Conservation (phyloP, 1,284 basidiomycete species). For the Volvariella volvacea region DNA sequence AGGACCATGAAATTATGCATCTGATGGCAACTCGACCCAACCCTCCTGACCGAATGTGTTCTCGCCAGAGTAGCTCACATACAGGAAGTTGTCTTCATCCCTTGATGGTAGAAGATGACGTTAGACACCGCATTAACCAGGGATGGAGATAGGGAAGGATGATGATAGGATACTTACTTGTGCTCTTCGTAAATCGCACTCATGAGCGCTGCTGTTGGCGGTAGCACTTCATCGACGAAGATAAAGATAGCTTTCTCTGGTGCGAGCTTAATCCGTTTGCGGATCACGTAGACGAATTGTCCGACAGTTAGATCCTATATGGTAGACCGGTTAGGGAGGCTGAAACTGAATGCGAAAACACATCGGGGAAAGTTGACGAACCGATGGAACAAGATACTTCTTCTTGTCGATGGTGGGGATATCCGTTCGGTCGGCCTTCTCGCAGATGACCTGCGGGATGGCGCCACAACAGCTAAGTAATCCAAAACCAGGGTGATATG, state of each 20-base stretch:
- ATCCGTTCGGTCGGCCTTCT: constrained; percentile 98
- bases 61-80: constrained; percentile 95
- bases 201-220: constrained; percentile 98
- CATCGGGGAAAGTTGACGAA: constrained; percentile 27
- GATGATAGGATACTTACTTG: constrained; percentile 63
- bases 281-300: constrained; percentile 99
- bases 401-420: constrained; percentile 99
- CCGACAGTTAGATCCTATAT: constrained; percentile 92
- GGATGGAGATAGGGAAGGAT: constrained; percentile 5
- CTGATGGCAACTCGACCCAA: constrained; percentile 41
- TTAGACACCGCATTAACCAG: constrained; percentile 18
- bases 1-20: constrained; percentile 26
- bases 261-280: constrained; percentile 99
- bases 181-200: constrained; percentile 99
- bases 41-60: constrained; percentile 79
- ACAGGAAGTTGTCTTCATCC: constrained; percentile 95
- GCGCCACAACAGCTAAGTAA: constrained; percentile 12
- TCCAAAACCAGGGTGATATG: constrained; percentile 6
- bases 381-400: constrained; percentile 98
- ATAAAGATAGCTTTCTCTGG: constrained; percentile 99
- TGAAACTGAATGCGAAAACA: constrained; percentile 2
- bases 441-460: constrained; percentile 86
- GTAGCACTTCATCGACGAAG: constrained; percentile 97
- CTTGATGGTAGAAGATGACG: constrained; percentile 31
- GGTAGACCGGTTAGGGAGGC: constrained; percentile 15